Conservation (phyloP, 1,139 yeast species). For the Kodamaea derodonti region DNA sequence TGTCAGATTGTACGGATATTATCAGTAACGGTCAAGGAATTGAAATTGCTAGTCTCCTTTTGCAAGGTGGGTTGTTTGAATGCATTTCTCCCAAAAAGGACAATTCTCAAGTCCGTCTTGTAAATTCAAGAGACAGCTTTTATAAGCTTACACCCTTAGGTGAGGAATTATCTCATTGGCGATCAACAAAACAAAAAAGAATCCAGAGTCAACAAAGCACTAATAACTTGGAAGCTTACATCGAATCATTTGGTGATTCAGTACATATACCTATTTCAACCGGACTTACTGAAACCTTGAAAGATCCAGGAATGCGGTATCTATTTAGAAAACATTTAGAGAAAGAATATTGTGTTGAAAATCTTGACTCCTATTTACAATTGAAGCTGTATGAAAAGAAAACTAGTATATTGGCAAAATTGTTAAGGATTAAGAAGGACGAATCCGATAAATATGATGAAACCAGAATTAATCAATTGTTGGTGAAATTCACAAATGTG, state of each 20-base stretch:
- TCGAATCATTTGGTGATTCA: not conserved
- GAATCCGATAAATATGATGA: constrained; percentile 8
- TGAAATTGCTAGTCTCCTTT: constrained; percentile 54
- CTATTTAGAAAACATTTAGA: constrained; percentile 64
- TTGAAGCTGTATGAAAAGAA: constrained; percentile 40
- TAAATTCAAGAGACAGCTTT: constrained; percentile 16
- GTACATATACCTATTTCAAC: not conserved
- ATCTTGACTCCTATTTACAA: constrained; percentile 65
- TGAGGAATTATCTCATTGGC: constrained; percentile 22
- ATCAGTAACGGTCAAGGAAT: constrained; percentile 57
- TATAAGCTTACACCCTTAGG: constrained; percentile 22
- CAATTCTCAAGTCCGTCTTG: constrained; percentile 8
- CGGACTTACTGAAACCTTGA: constrained; percentile 20
- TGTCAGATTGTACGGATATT: constrained; percentile 83
- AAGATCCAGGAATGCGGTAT: constrained; percentile 76
- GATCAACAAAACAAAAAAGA: not conserved
- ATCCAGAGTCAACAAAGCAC: not conserved
- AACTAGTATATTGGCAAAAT: constrained; percentile 15
- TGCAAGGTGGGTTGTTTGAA: constrained; percentile 46
- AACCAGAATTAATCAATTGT: constrained; percentile 22
- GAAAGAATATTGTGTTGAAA: constrained; percentile 68
- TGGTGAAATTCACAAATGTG: constrained; percentile 42
- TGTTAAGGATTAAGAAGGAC: constrained; percentile 16
- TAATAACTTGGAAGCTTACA: not conserved
- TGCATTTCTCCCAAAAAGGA: constrained; percentile 29